Conservation (phyloP, 148 eudicot species). For the Diospyros kaki region DNA sequence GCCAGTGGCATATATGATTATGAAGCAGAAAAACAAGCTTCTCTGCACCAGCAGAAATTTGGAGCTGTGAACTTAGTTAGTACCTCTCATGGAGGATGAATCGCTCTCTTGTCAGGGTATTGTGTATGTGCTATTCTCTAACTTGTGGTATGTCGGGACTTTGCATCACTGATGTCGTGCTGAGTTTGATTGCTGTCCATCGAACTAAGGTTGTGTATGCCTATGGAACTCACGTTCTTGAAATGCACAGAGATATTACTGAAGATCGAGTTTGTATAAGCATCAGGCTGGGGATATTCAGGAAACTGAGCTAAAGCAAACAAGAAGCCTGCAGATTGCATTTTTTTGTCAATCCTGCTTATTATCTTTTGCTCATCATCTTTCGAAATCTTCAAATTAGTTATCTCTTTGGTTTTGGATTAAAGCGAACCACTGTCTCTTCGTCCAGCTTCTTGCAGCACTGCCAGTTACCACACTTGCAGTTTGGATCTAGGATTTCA, state of each 20-base stretch:
- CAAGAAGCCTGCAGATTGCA: no score
- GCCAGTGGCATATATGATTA: conserved; percentile 85
- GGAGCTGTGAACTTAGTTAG: background rate
- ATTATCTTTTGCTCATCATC: no score
- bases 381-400: no score
- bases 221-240: conserved; percentile 54
- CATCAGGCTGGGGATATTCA: no score
- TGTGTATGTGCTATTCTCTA: conserved; percentile 77
- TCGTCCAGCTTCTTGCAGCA: no score
- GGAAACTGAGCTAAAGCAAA: no score
- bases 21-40: conserved; percentile 88
- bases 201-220: conserved; percentile 78
- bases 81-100: conserved; percentile 24
- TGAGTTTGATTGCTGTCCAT: conserved; percentile 68
- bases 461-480: no score
- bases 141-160: conserved; percentile 78
- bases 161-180: conserved; percentile 58
- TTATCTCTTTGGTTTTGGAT: no score
- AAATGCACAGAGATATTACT: background rate
- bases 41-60: conserved; percentile 18
- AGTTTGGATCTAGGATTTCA: no score
- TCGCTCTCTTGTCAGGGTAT: conserved; percentile 73
- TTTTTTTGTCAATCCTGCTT: no score
- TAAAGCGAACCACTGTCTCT: no score
- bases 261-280: no score